Conservation (phyloP, 208 protist species). For the Porcisia deanei region DNA sequence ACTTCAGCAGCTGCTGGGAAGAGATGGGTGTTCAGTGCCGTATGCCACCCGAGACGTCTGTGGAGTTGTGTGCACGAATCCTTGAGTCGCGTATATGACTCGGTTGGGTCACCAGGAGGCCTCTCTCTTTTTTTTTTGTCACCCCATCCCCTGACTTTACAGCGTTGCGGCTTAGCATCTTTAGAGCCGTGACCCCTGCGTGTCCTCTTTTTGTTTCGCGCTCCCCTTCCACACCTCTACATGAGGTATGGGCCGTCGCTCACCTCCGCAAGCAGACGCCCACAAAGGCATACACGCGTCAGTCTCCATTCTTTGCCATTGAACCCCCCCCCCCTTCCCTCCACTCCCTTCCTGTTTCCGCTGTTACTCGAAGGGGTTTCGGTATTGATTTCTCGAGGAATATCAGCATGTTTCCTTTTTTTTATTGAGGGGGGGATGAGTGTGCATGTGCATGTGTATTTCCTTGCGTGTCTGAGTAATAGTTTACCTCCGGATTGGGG, state of each 20-base stretch:
- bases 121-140: neutral
- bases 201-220: neutral
- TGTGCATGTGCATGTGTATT: neutral
- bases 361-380: neutral
- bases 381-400: neutral
- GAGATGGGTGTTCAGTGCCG: conserved; percentile 55
- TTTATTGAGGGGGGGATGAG: neutral
- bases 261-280: neutral
- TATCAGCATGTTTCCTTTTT: neutral
- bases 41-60: conserved; percentile 29
- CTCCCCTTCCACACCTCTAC: too few relatives aligned
- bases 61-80: conserved; percentile 24
- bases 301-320: neutral
- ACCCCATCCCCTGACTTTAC: too few relatives aligned
- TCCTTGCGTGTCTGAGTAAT: too few relatives aligned
- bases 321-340: too few relatives aligned
- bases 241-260: neutral
- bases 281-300: neutral
- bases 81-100: conserved; percentile 14
- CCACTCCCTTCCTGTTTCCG: neutral
- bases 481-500: too few relatives aligned
- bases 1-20: conserved; percentile 68
- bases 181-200: neutral
- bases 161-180: neutral
- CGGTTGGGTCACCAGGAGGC: too few relatives aligned